Evolutionary conservation across 371 early-diverging fungal genomes (phyloP).

Genomic region (Syncephalastrum monosporum): DNA sequence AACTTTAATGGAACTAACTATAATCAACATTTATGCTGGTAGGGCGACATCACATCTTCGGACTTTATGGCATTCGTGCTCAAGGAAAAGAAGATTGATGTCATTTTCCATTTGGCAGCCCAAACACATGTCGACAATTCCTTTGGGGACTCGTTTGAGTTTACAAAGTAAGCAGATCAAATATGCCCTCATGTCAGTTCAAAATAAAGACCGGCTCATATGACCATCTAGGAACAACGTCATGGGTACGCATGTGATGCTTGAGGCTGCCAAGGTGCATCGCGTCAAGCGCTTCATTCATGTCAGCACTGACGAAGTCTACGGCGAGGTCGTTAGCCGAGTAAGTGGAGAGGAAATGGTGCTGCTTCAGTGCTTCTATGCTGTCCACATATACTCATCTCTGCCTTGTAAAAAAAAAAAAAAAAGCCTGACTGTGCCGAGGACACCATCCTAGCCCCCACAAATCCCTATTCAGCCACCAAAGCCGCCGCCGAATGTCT

Average conservation of each 20-base stretch:
- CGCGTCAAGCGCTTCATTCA: constrained; percentile 69
- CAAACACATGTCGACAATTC: constrained; percentile 91
- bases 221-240: constrained; percentile 65
- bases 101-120: constrained; percentile 83
- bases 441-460: constrained; percentile 69
- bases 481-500: constrained; percentile 89
- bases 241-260: constrained; percentile 83
- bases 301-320: constrained; percentile 88
- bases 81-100: constrained; percentile 71
- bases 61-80: constrained; percentile 72
- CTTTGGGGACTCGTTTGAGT: constrained; percentile 84
- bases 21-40: constrained; percentile 6
- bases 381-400: too few relatives aligned
- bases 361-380: too few relatives aligned
- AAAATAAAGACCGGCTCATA: neutral
- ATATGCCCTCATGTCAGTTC: neutral
- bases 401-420: neutral
- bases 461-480: constrained; percentile 89
- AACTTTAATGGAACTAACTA: neutral
- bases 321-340: constrained; percentile 73
- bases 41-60: constrained; percentile 76
- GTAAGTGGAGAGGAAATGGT: constrained; percentile 22
- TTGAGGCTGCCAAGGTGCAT: constrained; percentile 73
- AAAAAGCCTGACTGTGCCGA: constrained; percentile 68
- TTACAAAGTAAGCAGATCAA: constrained; percentile 52